Percentiles rank a stretch among this genome's conserved stretches.
Conservation (phyloP, 129 eudicot species). For the Lactuca saligna region DNA sequence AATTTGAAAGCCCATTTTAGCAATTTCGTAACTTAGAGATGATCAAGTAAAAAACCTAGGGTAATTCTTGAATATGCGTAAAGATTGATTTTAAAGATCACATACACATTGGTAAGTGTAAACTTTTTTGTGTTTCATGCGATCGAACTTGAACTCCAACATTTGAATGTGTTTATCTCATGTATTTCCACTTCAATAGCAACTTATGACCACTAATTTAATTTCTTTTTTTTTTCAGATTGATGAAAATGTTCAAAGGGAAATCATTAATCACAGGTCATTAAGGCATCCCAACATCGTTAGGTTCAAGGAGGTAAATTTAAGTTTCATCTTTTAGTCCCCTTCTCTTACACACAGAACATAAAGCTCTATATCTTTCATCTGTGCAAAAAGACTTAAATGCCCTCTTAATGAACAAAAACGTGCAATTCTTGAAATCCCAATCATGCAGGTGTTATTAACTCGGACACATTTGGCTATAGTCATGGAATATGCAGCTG, state of each 20-base stretch:
- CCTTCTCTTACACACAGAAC: background rate
- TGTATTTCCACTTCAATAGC: conserved; percentile 7
- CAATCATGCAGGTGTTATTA: conserved; percentile 43
- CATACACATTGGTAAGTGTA: background rate
- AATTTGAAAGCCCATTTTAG: conserved; percentile 16
- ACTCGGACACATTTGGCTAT: conserved; percentile 65
- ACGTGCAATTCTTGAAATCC: background rate
- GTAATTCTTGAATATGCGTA: background rate
- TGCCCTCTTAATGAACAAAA: background rate
- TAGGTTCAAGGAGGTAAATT: conserved; percentile 61
- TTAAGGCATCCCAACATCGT: conserved; percentile 69
- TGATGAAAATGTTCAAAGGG: conserved; percentile 67
- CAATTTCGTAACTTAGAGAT: conserved; percentile 14
- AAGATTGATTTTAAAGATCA: background rate
- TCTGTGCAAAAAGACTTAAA: background rate
- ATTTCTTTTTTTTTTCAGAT: conserved; percentile 48
- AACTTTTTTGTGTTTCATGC: background rate
- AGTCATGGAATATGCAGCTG: conserved; percentile 81
- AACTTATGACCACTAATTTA: background rate
- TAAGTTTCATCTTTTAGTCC: conserved; percentile 11
- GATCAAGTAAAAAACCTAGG: conserved; percentile 1
- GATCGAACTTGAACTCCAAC: background rate
- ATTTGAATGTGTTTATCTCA: background rate
- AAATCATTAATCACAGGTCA: conserved; percentile 66
- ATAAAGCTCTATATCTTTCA: background rate